Percentiles rank a stretch among this genome's conserved stretches.
Conservation (phyloP, 2,329 filamentous ascomycete species). For the Aspergillus alliaceus region DNA sequence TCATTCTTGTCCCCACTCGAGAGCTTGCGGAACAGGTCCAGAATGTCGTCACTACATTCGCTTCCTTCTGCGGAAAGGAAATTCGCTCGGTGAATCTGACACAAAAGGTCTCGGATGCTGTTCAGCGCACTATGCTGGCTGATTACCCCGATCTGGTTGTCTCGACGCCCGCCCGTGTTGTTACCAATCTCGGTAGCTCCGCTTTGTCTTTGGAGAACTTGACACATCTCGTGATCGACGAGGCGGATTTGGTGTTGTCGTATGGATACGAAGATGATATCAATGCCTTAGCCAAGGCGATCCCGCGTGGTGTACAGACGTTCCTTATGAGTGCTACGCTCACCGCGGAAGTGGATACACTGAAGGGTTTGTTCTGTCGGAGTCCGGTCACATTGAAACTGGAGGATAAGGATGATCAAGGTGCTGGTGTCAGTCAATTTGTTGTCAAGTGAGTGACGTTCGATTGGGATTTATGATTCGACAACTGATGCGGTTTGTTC, state of each 20-base stretch:
- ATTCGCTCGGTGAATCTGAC: constrained; percentile 82
- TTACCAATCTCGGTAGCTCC: constrained; percentile 71
- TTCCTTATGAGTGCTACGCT: constrained; percentile 93
- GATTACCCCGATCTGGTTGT: constrained; percentile 85
- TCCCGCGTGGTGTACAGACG: constrained; percentile 85
- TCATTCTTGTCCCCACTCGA: constrained; percentile 90
- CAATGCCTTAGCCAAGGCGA: constrained; percentile 70
- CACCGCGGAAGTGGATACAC: constrained; percentile 78
- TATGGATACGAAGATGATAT: constrained; percentile 95
- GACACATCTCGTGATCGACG: constrained; percentile 81
- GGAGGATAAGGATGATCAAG: constrained; percentile 76
- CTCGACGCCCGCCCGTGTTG: constrained; percentile 83
- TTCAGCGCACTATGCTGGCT: constrained; percentile 81
- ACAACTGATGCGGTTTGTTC: constrained; percentile 10
- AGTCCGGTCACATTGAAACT: constrained; percentile 78
- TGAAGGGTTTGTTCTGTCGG: constrained; percentile 83
- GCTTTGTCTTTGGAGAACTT: constrained; percentile 71
- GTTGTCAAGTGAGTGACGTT: constrained; percentile 65
- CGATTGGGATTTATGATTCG: constrained; percentile 12
- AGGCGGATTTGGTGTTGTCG: constrained; percentile 88
- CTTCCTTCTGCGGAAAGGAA: constrained; percentile 81
- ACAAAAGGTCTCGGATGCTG: constrained; percentile 84
- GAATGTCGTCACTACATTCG: constrained; percentile 73
- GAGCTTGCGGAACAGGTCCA: constrained; percentile 91
- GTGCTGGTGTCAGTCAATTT: constrained; percentile 79